Conservation (phyloP, 2,329 filamentous ascomycete genomes). For the Clarireedia hainanense region DNA sequence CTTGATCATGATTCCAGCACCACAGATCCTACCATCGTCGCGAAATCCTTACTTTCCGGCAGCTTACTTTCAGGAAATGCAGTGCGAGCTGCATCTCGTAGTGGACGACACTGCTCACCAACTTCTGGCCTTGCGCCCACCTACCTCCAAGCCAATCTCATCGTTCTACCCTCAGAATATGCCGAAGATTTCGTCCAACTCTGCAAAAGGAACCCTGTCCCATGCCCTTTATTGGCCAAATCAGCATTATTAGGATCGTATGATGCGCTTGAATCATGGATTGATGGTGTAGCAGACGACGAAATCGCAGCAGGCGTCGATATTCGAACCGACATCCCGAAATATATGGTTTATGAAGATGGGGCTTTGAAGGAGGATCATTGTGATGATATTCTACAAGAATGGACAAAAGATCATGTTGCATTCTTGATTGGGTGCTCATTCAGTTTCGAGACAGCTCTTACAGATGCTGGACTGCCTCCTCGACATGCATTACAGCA, state of each 20-base stretch:
- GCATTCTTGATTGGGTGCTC: constrained; percentile 58
- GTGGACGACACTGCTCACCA: not conserved
- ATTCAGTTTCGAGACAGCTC: constrained; percentile 54
- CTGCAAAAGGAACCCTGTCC: constrained; percentile 5
- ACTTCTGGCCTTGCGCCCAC: constrained; percentile 5
- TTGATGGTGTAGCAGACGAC: constrained; percentile 25
- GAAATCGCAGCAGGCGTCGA: constrained; percentile 40
- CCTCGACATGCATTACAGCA: constrained; percentile 39
- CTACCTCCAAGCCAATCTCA: constrained; percentile 4
- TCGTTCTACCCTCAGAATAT: constrained; percentile 4
- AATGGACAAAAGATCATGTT: constrained; percentile 52
- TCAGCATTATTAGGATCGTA: constrained; percentile 1
- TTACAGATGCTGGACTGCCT: constrained; percentile 40
- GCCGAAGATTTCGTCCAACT: not conserved
- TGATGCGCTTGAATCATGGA: constrained; percentile 1
- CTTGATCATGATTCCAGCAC: not conserved
- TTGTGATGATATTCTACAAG: constrained; percentile 35
- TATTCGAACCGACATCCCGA: constrained; percentile 48
- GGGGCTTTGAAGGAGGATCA: constrained; percentile 34
- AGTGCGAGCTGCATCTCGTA: not conserved
- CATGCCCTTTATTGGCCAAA: constrained; percentile 14
- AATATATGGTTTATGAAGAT: constrained; percentile 50
- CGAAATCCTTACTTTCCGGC: constrained; percentile 37
- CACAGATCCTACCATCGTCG: constrained; percentile 46
- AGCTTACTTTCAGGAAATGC: not conserved